Percentiles rank a stretch among this genome's conserved stretches.
Evolutionary conservation across 345 rosid species (phyloP).

Genomic region (Punica granatum): DNA sequence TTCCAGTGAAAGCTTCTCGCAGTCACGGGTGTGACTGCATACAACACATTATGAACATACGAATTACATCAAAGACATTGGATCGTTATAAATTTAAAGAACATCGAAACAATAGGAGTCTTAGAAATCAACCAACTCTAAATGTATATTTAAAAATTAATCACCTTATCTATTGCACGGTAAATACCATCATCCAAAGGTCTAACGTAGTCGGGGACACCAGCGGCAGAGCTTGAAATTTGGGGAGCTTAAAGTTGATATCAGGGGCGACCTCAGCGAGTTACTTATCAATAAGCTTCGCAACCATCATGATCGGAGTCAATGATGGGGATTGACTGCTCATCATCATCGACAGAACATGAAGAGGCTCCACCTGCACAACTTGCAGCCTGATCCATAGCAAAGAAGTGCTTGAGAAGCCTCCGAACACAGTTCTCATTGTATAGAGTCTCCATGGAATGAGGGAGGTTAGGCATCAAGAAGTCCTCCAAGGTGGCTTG

Average conservation of each 20-base stretch:
- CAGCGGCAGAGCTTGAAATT: conserved; percentile 81
- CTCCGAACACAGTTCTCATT: conserved; percentile 85
- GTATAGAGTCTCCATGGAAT: conserved; percentile 84
- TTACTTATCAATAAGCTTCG: conserved; percentile 93
- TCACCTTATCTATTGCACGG: conserved; percentile 93
- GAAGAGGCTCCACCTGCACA: conserved; percentile 52
- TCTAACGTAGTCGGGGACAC: conserved; percentile 85
- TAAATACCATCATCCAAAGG: conserved; percentile 92
- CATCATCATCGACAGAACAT: conserved; percentile 55
- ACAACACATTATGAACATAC: conserved; percentile 17
- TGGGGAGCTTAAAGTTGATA: conserved; percentile 81
- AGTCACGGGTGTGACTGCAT: conserved; percentile 85
- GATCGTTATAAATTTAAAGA: neutral
- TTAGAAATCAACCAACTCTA: neutral
- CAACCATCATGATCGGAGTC: conserved; percentile 73
- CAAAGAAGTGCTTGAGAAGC: conserved; percentile 74
- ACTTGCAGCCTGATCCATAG: conserved; percentile 62
- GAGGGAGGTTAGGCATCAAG: conserved; percentile 80
- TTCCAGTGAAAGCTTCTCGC: conserved; percentile 92
- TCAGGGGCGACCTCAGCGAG: conserved; percentile 97
- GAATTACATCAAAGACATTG: neutral
- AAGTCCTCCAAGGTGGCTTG: conserved; percentile 93
- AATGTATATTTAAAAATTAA: neutral
- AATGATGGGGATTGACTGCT: conserved; percentile 71
- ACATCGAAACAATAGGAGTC: neutral